Evolutionary conservation across 495 filamentous ascomycete species (phyloP).

Genomic region (Cladorrhinum samala): DNA sequence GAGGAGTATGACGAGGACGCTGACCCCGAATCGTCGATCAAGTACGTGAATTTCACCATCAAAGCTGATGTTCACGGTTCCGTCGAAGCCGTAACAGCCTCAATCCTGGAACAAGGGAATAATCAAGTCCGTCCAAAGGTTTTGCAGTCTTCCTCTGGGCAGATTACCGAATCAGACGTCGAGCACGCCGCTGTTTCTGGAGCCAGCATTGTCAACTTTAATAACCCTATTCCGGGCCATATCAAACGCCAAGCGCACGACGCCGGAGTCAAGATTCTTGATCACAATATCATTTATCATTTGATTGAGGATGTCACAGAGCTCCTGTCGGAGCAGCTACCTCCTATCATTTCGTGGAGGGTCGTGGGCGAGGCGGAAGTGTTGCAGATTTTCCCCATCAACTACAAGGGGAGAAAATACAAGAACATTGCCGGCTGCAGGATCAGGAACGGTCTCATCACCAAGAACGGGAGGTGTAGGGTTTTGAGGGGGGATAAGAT

Average conservation of each 20-base stretch:
- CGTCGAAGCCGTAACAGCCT: constrained; percentile 78
- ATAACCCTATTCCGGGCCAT: constrained; percentile 60
- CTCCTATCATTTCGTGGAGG: constrained; percentile 55
- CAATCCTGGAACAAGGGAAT: constrained; percentile 69
- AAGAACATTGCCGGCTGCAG: constrained; percentile 79
- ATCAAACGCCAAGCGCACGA: constrained; percentile 64
- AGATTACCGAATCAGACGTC: constrained; percentile 79
- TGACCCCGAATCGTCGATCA: constrained; percentile 44
- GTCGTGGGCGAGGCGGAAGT: constrained; percentile 89
- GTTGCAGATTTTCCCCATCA: constrained; percentile 75
- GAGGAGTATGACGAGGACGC: constrained; percentile 37
- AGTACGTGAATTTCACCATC: constrained; percentile 73
- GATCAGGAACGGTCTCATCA: constrained; percentile 73
- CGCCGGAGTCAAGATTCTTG: constrained; percentile 65
- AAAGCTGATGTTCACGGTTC: constrained; percentile 93
- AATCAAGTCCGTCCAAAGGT: constrained; percentile 73
- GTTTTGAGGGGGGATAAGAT: constrained; percentile 61
- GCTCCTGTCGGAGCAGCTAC: constrained; percentile 58
- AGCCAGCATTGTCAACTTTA: constrained; percentile 79
- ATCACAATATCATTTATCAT: constrained; percentile 90
- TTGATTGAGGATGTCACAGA: constrained; percentile 76
- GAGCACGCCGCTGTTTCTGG: constrained; percentile 72
- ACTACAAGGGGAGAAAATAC: constrained; percentile 60
- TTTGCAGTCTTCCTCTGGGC: constrained; percentile 69
- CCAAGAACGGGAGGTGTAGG: constrained; percentile 54